Evolutionary conservation across 345 rosid genomes (phyloP), one percentile per base, ranked within the genome.

Genomic region (Cardamine chenopodiifolia): DNA sequence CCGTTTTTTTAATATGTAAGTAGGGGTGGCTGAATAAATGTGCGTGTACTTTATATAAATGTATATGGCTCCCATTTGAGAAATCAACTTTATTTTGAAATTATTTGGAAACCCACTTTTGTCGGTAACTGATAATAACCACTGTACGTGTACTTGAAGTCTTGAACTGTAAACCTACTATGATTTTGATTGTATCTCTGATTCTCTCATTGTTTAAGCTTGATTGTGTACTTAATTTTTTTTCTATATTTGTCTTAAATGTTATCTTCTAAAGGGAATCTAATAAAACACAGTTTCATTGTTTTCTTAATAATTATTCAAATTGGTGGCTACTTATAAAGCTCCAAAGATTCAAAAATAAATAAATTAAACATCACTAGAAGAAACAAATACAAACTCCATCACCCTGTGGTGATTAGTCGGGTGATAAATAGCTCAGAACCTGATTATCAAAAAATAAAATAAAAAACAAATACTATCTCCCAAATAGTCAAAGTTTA

Each of bases 31-130:
- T 9, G 22, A 74, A 67, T 74, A 58, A 74, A 67, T 50, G 68
- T 56, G 53, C 25, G 39, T 31, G 29, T 53, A 68, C 62, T 59
- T 66, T 74, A 44, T 73, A 26, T 2, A 19, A 44, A 44, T 44
- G 48, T 68, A 26, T 25, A 48, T 59, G 65, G 72, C 66, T 58
- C 45, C 29, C 18, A 73, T 48, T 67, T 32, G 18, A 37, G 53
- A 50, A 42, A 52, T 53, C 57, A 61, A 68, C 74, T 76, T 75
- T 76, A 69, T 68, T 76, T 76, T 61, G 63, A 76, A 76, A 60
- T 53, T 76, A 31, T 68, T 40, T 52, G 37, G 69, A 75, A 74
- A 28, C 55, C 62, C 44, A 54, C 35, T 18, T 50, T 40, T 75
- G 62, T 29, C 57, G 56, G 54, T 53, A 40, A 49, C 62, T 68